Percentiles rank a stretch among this genome's conserved stretches.
These are phyloP conservation scores for Neoboletus brunneissimus DNA, from an alignment of 768 basidiomycete genomes.

Conservation along the genomic window DNA sequence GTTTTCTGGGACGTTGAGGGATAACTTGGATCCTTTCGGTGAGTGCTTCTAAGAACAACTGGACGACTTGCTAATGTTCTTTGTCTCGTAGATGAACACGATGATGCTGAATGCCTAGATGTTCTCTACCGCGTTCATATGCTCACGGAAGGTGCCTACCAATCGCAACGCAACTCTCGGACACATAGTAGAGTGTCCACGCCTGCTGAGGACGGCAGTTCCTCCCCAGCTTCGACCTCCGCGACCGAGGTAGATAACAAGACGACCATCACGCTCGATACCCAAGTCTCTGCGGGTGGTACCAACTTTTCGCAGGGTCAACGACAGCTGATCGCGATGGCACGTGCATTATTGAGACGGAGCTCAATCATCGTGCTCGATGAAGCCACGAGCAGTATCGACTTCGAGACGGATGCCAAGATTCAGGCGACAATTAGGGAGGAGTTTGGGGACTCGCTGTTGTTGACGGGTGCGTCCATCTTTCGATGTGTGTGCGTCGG, in stretches of 20 bases:
- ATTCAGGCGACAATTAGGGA: conserved; percentile 86
- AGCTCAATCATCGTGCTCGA: conserved; percentile 77
- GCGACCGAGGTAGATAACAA: conserved; percentile 57
- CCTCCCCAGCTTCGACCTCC: conserved; percentile 40
- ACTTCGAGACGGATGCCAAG: conserved; percentile 85
- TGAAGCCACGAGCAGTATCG: conserved; percentile 84
- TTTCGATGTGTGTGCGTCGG: too few species aligned
- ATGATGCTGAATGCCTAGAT: conserved; percentile 76
- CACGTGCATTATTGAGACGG: conserved; percentile 69
- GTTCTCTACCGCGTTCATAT: conserved; percentile 82
- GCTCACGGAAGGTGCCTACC: conserved; percentile 47
- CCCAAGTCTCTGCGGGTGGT: conserved; percentile 81
- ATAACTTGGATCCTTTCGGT: conserved; percentile 75
- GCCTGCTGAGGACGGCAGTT: conserved; percentile 38
- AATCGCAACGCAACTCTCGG: conserved; percentile 51
- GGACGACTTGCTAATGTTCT: background rate
- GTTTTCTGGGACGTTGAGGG: conserved; percentile 76
- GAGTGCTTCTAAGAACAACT: background rate
- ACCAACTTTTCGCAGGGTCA: conserved; percentile 93
- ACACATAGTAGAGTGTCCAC: conserved; percentile 46
- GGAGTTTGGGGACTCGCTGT: conserved; percentile 72
- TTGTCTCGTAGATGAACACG: conserved; percentile 56
- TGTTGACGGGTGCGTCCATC: conserved; percentile 60
- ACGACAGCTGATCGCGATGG: conserved; percentile 84
- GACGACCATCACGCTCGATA: conserved; percentile 62